A percentile compares a stretch with the other conserved stretches of the same genome.
Conservation (phyloP, 2,329 filamentous ascomycete genomes). For the Diaporthe citriasiana region DNA sequence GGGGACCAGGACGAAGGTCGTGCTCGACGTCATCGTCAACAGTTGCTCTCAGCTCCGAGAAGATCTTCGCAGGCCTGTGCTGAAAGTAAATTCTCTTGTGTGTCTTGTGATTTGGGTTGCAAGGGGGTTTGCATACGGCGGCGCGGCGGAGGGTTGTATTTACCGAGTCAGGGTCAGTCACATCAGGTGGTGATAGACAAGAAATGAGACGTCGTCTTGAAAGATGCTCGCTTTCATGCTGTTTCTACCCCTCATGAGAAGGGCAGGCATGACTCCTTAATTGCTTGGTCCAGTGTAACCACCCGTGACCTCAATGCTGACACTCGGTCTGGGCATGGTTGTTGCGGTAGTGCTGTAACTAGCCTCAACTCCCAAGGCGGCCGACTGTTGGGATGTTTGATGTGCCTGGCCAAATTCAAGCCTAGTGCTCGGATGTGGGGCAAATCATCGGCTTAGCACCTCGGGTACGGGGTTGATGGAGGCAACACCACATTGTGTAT, state of each 20-base stretch:
- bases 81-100: not conserved
- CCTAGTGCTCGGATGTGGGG: conserved; percentile 11
- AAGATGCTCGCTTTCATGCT: not conserved
- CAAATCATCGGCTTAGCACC: not conserved
- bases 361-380: conserved; percentile 22
- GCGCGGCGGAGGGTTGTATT: conserved; percentile 4
- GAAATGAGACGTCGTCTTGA: conserved; percentile 7
- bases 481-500: too few species aligned
- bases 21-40: conserved; percentile 24
- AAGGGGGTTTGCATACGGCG: conserved; percentile 1
- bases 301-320: too few species aligned
- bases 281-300: not conserved
- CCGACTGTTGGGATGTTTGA: not conserved
- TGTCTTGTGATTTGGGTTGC: not conserved
- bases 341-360: conserved; percentile 11
- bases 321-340: not conserved
- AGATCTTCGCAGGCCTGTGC: conserved; percentile 12
- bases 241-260: not conserved
- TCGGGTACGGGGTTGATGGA: not conserved
- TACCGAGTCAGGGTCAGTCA: conserved; percentile 5
- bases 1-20: conserved; percentile 27
- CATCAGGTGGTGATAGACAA: conserved; percentile 25
- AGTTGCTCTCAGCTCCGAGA: not conserved
- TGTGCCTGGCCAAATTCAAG: not conserved
- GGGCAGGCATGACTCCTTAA: conserved; percentile 1